Percentiles rank a stretch among this genome's conserved stretches.
Conservation (phyloP, 305 asterid genomes). For the Plantago lanceolata region DNA sequence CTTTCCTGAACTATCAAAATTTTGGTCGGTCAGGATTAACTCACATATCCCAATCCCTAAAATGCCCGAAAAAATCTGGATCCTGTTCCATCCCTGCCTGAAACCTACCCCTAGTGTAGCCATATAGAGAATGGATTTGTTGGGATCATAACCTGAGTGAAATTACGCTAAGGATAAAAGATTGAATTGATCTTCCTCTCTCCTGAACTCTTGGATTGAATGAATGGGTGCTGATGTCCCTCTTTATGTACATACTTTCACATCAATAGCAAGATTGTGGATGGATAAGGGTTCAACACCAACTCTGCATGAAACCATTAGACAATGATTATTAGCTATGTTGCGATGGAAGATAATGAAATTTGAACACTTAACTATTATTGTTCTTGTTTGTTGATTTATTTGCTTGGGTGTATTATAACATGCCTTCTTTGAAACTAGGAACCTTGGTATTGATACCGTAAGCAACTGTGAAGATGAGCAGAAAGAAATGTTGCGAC, state of each 20-base stretch:
- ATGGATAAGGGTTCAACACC: neutral
- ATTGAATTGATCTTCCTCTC: no score
- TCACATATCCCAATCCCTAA: neutral
- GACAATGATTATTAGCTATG: neutral
- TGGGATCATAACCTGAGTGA: no score
- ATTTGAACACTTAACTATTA: neutral
- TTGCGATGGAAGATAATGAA: neutral
- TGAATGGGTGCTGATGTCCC: neutral
- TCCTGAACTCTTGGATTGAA: no score
- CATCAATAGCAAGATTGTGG: neutral
- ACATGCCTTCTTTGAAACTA: conserved; percentile 25
- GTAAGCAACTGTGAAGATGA: conserved; percentile 62
- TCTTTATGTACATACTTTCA: neutral
- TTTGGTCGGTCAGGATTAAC: neutral
- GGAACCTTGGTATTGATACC: conserved; percentile 92
- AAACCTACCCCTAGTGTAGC: neutral
- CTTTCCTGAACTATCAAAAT: neutral
- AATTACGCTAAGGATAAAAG: no score
- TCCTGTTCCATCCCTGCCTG: neutral
- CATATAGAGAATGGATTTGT: no score
- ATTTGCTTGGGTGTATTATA: conserved; percentile 3
- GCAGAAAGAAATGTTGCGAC: conserved; percentile 64
- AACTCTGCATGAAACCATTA: neutral
- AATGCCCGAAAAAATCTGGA: neutral
- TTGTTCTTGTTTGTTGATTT: neutral